Percentiles rank a stretch among this genome's conserved stretches.
Evolutionary conservation across 768 basidiomycete species (phyloP).

Genomic region (Filobasidium wieringae): DNA sequence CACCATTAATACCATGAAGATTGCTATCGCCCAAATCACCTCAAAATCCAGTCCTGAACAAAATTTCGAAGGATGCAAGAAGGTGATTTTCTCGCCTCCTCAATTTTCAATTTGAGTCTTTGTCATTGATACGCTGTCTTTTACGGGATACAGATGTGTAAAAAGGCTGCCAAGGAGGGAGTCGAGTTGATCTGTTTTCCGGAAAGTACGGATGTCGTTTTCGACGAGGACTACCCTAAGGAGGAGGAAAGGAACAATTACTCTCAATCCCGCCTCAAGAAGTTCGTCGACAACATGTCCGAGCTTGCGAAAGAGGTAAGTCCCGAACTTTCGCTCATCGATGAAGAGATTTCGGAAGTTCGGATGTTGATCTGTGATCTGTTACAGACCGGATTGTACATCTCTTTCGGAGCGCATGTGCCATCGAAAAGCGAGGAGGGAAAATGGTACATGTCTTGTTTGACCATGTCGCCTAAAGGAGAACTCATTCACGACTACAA

Average conservation of each 20-base stretch:
- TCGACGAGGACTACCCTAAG: constrained; percentile 3
- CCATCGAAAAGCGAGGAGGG: neutral
- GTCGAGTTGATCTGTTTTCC: constrained; percentile 6
- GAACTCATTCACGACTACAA: constrained; percentile 6
- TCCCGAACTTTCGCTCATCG: neutral
- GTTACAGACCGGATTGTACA: neutral
- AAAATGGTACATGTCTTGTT: constrained; percentile 7
- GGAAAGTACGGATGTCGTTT: constrained; percentile 13
- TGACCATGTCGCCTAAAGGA: constrained; percentile 1
- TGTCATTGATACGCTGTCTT: too few relatives aligned
- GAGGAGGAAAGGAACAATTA: constrained; percentile 4
- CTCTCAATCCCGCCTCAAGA: neutral
- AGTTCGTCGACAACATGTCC: neutral
- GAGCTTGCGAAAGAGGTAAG: constrained; percentile 2
- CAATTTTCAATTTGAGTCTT: too few relatives aligned
- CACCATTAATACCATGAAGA: constrained; percentile 10
- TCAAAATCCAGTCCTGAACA: neutral
- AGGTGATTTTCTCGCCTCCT: too few relatives aligned
- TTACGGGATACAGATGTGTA: too few relatives aligned
- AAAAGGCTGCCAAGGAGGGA: constrained; percentile 1
- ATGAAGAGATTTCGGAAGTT: neutral
- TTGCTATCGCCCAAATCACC: constrained; percentile 13
- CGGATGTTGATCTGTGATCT: neutral
- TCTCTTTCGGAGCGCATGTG: neutral
- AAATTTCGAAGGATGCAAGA: neutral